Percentiles rank a stretch among this genome's conserved stretches.
Conservation (phyloP, 176 grass and related monocot genomes). For the Oryza brachyantha region DNA sequence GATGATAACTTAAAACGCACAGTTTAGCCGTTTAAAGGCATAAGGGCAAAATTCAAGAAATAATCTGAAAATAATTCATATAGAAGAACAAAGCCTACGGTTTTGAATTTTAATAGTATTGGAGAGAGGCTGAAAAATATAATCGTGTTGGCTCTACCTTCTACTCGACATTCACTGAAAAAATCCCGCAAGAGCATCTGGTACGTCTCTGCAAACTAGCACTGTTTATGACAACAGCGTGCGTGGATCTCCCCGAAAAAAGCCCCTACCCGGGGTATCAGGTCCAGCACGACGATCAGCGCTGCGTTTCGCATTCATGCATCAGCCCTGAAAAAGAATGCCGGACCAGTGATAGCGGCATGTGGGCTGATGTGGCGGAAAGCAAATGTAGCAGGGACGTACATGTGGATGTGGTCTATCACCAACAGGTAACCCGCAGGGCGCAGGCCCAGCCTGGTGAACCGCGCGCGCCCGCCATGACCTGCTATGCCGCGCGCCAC, state of each 20-base stretch:
- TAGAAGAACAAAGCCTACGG: too few species aligned
- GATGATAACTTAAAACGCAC: too few species aligned
- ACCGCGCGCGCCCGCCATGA: too few species aligned
- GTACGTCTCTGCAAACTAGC: background rate
- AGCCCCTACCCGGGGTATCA: background rate
- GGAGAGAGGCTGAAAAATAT: too few species aligned
- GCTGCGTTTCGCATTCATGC: background rate
- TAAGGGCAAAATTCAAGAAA: too few species aligned
- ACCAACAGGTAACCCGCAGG: too few species aligned
- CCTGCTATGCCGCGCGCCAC: too few species aligned
- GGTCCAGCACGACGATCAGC: background rate
- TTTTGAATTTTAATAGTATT: too few species aligned
- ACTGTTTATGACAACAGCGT: background rate
- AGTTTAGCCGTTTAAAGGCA: too few species aligned
- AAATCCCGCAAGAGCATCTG: background rate
- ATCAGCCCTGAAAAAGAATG: background rate
- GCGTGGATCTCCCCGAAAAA: background rate
- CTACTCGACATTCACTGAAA: background rate
- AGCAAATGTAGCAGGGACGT: background rate
- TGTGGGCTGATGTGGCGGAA: background rate
- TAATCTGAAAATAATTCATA: too few species aligned
- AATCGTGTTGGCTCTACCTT: background rate
- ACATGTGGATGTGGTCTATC: background rate
- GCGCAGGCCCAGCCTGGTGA: too few species aligned
- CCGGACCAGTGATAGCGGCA: background rate